Percentiles rank a stretch among this genome's conserved stretches.
These are phyloP conservation scores for Coemansia sp. DNA, from an alignment of 192 early-diverging fungal species.

Conservation along the genomic window DNA sequence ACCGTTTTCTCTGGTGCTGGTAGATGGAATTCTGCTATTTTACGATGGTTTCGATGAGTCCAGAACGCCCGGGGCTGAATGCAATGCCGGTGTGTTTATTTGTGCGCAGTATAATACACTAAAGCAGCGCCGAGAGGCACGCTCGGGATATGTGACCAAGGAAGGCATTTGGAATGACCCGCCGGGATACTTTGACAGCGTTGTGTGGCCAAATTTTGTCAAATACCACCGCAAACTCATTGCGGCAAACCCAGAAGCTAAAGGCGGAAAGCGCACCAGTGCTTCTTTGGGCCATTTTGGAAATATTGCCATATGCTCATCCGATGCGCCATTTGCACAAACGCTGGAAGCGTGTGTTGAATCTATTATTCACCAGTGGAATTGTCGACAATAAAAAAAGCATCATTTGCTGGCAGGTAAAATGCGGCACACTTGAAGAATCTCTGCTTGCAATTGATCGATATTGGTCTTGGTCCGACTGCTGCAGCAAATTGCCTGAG, in stretches of 20 bases:
- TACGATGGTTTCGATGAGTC: slow-evolving; percentile 49
- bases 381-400: background rate
- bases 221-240: slow-evolving; percentile 29
- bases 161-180: slow-evolving; percentile 79
- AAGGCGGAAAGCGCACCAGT: background rate
- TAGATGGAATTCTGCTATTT: slow-evolving; percentile 83
- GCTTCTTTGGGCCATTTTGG: background rate
- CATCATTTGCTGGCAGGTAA: background rate
- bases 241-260: slow-evolving; percentile 13
- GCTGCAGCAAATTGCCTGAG: slow-evolving; percentile 26
- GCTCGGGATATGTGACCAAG: slow-evolving; percentile 71
- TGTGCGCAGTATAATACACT: slow-evolving; percentile 60
- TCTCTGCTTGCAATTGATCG: slow-evolving; percentile 27
- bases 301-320: slow-evolving; percentile 34
- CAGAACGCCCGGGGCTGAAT: slow-evolving; percentile 30
- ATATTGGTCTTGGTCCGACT: slow-evolving; percentile 32
- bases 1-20: slow-evolving; percentile 33
- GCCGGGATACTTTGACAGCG: slow-evolving; percentile 70
- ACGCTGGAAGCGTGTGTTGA: slow-evolving; percentile 16
- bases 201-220: slow-evolving; percentile 77
- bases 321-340: slow-evolving; percentile 19
- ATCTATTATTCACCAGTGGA: slow-evolving; percentile 18
- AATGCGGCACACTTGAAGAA: slow-evolving; percentile 28
- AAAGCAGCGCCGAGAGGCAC: slow-evolving; percentile 60
- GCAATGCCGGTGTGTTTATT: slow-evolving; percentile 44